These are phyloP conservation scores for Diaporthe longicolla DNA, from an alignment of 2,329 filamentous ascomycete genomes.

Conservation along the genomic window DNA sequence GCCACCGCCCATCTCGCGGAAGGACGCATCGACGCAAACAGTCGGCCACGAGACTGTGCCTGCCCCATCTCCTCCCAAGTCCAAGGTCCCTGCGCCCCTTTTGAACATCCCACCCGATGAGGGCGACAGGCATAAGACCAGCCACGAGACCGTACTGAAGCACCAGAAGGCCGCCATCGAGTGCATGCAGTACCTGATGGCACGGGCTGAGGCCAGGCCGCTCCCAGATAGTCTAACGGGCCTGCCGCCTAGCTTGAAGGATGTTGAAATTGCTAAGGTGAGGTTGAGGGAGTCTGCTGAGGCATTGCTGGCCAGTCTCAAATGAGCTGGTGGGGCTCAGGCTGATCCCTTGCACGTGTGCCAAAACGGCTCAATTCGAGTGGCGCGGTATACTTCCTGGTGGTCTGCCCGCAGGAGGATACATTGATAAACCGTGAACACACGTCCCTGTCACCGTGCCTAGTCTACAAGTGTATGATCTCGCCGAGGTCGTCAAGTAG, in stretches of 20 bases:
- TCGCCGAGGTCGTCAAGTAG: background rate
- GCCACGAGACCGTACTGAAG: background rate
- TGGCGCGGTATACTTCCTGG: background rate
- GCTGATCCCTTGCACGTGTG: too few species aligned
- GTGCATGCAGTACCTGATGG: slow-evolving; percentile 33
- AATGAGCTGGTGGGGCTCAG: background rate
- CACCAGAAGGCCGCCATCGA: slow-evolving; percentile 23
- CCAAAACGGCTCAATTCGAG: background rate
- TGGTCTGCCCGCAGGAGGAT: too few species aligned
- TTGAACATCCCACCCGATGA: slow-evolving; percentile 34
- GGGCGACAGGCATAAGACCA: background rate
- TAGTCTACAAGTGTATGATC: background rate
- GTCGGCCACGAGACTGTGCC: background rate
- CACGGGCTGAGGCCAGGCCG: slow-evolving; percentile 24
- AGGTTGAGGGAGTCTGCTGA: slow-evolving; percentile 35
- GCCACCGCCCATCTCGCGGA: background rate
- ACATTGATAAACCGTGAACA: background rate
- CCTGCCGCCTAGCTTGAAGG: slow-evolving; percentile 36
- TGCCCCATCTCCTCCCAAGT: background rate
- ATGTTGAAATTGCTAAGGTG: slow-evolving; percentile 29
- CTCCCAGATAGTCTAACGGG: slow-evolving; percentile 32
- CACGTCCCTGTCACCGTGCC: background rate
- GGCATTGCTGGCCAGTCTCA: slow-evolving; percentile 12
- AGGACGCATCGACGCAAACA: background rate
- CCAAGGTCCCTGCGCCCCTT: slow-evolving; percentile 28